Percentiles rank a stretch among this genome's conserved stretches.
phyloP scores from a whole-genome alignment of 1,284 basidiomycete species.

The Tilletia setariae region DNA sequence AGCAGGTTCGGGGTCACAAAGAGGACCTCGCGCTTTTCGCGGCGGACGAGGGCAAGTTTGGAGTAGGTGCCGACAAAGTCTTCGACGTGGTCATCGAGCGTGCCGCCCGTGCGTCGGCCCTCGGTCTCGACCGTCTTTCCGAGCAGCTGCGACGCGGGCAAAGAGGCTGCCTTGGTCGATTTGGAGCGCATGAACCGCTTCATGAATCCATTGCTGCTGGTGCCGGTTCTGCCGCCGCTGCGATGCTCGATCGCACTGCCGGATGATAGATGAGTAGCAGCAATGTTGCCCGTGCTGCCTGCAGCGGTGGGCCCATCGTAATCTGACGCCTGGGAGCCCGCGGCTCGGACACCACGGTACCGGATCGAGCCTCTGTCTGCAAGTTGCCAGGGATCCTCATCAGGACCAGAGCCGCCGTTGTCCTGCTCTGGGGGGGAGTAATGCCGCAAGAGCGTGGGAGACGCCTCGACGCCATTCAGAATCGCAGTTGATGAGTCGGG shows the following conservation, averaged over 20 bases:
- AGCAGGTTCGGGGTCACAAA: conserved; percentile 23
- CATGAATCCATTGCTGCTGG: not conserved
- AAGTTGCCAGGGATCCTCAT: too few relatives aligned
- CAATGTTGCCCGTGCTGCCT: not conserved
- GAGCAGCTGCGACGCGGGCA: not conserved
- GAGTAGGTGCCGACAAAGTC: conserved; percentile 24
- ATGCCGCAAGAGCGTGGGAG: not conserved
- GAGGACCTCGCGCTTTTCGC: conserved; percentile 26
- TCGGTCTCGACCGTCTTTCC: not conserved
- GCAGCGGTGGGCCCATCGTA: not conserved
- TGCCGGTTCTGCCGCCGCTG: not conserved
- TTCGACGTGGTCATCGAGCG: conserved; percentile 26
- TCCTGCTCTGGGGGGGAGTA: not conserved
- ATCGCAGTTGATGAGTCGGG: not conserved
- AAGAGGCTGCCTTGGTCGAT: not conserved
- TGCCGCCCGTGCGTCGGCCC: not conserved
- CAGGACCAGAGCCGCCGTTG: not conserved
- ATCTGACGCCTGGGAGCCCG: not conserved
- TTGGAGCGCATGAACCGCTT: conserved; percentile 4
- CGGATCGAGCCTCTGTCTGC: not conserved
- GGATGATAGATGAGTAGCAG: not conserved
- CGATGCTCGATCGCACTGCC: not conserved
- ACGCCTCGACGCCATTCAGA: not conserved
- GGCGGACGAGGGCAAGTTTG: conserved; percentile 24
- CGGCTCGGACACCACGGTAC: not conserved